A percentile compares a stretch with the other conserved stretches of the same genome.
phyloP scores from a whole-genome alignment of 176 grass and related monocot species.

The Oryza brachyantha region DNA sequence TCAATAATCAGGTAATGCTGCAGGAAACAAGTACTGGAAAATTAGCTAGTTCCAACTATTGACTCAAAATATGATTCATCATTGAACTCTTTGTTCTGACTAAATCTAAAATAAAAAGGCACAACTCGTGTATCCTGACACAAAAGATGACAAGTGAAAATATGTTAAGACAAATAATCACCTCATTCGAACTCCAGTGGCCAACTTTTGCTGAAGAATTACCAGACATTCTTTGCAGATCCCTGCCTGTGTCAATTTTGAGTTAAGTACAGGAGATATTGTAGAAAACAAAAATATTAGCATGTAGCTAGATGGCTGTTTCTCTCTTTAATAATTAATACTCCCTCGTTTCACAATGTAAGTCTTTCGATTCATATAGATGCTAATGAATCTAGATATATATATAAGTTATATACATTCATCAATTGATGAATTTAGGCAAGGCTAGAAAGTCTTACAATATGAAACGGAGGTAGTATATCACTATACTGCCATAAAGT shows the following conservation, averaged over 20 bases:
- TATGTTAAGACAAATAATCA: conserved; percentile 34
- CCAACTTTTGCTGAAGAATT: conserved; percentile 83
- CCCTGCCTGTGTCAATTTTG: conserved; percentile 76
- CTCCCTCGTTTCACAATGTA: too few relatives aligned
- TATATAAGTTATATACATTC: too few relatives aligned
- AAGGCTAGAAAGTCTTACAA: too few relatives aligned
- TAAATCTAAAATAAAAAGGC: not conserved
- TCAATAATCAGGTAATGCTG: conserved; percentile 3
- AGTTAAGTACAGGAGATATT: conserved; percentile 50
- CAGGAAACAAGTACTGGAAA: not conserved
- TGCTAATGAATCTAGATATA: too few relatives aligned
- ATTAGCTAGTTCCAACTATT: not conserved
- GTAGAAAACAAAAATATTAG: not conserved
- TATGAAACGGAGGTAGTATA: too few relatives aligned
- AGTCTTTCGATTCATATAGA: too few relatives aligned
- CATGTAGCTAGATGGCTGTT: not conserved
- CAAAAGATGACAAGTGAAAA: not conserved
- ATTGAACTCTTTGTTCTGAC: conserved; percentile 1
- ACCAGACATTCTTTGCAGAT: conserved; percentile 96
- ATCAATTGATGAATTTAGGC: too few relatives aligned
- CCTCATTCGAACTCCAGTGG: conserved; percentile 63
- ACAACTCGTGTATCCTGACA: not conserved
- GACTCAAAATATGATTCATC: not conserved
- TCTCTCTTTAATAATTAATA: not conserved
- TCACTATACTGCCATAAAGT: not conserved